Evolutionary conservation across 169 alveolate species (phyloP).

Genomic region (Eimeria zaria): DNA sequence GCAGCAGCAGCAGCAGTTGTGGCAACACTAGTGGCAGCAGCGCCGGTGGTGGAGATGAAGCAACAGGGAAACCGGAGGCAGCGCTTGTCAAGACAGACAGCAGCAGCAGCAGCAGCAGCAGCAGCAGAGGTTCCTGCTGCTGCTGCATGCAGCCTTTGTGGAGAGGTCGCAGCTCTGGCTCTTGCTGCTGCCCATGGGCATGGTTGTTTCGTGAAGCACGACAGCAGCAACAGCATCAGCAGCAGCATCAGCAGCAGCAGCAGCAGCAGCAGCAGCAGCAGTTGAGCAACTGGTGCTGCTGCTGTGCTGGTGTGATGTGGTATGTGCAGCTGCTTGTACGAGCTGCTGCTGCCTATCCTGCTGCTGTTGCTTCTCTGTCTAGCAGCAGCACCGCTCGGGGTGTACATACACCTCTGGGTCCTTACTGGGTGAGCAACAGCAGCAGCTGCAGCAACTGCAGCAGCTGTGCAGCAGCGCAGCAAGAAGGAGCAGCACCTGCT

Average conservation of each 20-base stretch:
- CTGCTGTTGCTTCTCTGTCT: conserved; percentile 14
- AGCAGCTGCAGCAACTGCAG: conserved; percentile 64
- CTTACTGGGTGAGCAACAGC: conserved; percentile 34
- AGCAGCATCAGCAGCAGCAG: conserved; percentile 8
- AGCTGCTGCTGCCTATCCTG: conserved; percentile 25
- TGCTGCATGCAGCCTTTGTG: conserved; percentile 34
- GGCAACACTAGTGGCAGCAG: too few relatives aligned
- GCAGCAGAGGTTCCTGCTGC: conserved; percentile 24
- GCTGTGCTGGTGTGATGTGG: conserved; percentile 34
- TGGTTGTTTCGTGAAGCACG: conserved; percentile 2
- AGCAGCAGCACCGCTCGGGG: conserved; percentile 64
- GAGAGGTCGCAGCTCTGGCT: neutral
- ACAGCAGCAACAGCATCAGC: neutral
- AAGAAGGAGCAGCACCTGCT: conserved; percentile 16
- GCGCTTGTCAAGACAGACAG: neutral
- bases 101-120: conserved; percentile 54
- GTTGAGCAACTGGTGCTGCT: conserved; percentile 15
- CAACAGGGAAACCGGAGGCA: neutral
- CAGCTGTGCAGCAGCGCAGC: conserved; percentile 29
- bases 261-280: conserved; percentile 49
- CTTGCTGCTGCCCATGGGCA: conserved; percentile 8
- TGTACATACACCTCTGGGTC: conserved; percentile 64
- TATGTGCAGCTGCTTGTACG: conserved; percentile 22
- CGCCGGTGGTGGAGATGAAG: neutral
- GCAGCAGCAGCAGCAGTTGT: neutral